Evolutionary conservation across 2,329 filamentous ascomycete species (phyloP).

Genomic region (Cadophora gregata): DNA sequence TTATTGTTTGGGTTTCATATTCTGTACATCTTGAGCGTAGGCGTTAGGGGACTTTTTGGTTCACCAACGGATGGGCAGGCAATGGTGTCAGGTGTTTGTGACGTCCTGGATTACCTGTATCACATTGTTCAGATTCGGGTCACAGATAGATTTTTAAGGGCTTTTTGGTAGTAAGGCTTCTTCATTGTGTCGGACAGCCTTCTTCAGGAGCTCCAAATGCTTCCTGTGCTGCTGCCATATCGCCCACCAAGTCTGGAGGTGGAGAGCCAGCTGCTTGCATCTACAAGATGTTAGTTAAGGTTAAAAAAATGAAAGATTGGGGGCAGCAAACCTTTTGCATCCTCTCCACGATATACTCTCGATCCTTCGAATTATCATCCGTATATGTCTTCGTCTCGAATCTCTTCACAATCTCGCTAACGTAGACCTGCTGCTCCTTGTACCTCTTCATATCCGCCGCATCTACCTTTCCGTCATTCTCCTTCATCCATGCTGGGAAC

Average conservation of each 20-base stretch:
- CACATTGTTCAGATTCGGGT: conserved; percentile 15
- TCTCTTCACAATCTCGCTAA: conserved; percentile 84
- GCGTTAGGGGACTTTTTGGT: conserved; percentile 33
- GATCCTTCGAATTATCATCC: conserved; percentile 80
- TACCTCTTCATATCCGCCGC: conserved; percentile 80
- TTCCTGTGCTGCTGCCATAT: conserved; percentile 84
- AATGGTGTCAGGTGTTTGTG: conserved; percentile 27
- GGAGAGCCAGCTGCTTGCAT: conserved; percentile 97
- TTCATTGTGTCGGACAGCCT: conserved; percentile 66
- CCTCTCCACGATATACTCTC: conserved; percentile 92
- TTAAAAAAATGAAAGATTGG: conserved; percentile 20
- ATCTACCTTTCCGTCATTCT: conserved; percentile 70
- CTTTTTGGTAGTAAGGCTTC: conserved; percentile 24
- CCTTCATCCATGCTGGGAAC: conserved; percentile 86
- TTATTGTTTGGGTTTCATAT: conserved; percentile 14
- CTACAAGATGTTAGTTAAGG: conserved; percentile 55
- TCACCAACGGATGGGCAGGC: conserved; percentile 18
- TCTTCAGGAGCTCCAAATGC: conserved; percentile 66
- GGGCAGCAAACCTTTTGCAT: conserved; percentile 85
- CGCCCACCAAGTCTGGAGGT: conserved; percentile 87
- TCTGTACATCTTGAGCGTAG: conserved; percentile 34
- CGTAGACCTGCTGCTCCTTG: conserved; percentile 78
- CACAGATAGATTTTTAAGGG: conserved; percentile 14
- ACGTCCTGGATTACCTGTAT: conserved; percentile 13
- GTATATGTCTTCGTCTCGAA: conserved; percentile 85